Evolutionary conservation across 2,329 filamentous ascomycete species (phyloP).

Genomic region (Lachnellula cervina): DNA sequence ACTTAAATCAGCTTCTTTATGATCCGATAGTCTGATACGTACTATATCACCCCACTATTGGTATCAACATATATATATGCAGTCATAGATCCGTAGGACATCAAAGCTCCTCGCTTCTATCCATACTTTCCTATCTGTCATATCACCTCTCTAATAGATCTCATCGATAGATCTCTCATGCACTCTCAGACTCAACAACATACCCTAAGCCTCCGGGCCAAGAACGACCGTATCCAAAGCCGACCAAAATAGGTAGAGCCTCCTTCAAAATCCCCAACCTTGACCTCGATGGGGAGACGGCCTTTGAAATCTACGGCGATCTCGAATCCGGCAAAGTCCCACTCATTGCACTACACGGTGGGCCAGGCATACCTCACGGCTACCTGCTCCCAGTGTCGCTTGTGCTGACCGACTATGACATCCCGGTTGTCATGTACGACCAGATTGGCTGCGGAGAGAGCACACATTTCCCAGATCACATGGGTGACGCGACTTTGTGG

Average conservation of each 20-base stretch:
- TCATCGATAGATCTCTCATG: neutral
- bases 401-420: conserved; percentile 33
- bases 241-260: neutral
- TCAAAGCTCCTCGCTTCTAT: no score
- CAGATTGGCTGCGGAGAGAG: conserved; percentile 46
- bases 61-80: no score
- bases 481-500: conserved; percentile 42
- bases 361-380: conserved; percentile 42
- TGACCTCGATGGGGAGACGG: neutral
- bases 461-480: conserved; percentile 42
- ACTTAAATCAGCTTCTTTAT: no score
- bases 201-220: neutral
- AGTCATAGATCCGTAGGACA: no score
- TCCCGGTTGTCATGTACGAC: conserved; percentile 48
- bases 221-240: neutral
- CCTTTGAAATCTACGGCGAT: neutral
- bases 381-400: conserved; percentile 33
- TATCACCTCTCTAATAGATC: neutral
- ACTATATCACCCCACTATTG: no score
- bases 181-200: neutral
- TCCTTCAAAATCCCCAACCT: neutral
- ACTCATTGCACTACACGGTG: conserved; percentile 39
- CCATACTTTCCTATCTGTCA: no score
- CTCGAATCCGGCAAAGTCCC: conserved; percentile 14
- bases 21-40: no score